Conservation (phyloP, 805 yeast genomes). For the Blastobotrys mokoenaii region DNA sequence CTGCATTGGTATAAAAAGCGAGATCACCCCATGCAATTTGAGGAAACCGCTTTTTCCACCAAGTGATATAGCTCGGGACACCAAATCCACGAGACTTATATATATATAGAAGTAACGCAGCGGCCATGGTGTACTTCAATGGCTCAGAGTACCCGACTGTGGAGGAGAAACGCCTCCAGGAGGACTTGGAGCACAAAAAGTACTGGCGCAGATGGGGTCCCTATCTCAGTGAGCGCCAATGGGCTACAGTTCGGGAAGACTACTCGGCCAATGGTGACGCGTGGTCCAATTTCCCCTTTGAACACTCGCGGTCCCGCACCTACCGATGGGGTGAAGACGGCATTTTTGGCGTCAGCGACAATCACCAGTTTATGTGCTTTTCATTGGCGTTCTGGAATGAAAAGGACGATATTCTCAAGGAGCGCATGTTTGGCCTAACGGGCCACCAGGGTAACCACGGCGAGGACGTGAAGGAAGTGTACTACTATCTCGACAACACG, state of each 20-base stretch:
- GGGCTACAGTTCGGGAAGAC: slow-evolving; percentile 71
- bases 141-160: slow-evolving; percentile 19
- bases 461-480: slow-evolving; percentile 70
- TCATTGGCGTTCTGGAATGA: slow-evolving; percentile 91
- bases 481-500: slow-evolving; percentile 77
- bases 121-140: slow-evolving; percentile 20
- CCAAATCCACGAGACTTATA: neutral
- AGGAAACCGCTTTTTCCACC: no score
- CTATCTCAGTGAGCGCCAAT: slow-evolving; percentile 76
- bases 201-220: slow-evolving; percentile 92
- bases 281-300: slow-evolving; percentile 83
- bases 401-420: slow-evolving; percentile 75
- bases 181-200: slow-evolving; percentile 34
- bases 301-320: slow-evolving; percentile 68
- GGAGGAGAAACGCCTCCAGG: slow-evolving; percentile 36
- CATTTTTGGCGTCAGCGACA: slow-evolving; percentile 79
- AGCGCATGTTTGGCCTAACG: slow-evolving; percentile 78
- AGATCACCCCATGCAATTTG: no score
- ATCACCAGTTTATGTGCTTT: slow-evolving; percentile 66
- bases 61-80: no score
- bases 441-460: slow-evolving; percentile 95
- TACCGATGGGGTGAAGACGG: slow-evolving; percentile 98
- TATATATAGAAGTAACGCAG: no score
- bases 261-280: slow-evolving; percentile 83
- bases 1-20: no score